Base-by-base conservation (phyloP, 805 yeast genomes). In the Cyberlindnera misumaiensis region DNA sequence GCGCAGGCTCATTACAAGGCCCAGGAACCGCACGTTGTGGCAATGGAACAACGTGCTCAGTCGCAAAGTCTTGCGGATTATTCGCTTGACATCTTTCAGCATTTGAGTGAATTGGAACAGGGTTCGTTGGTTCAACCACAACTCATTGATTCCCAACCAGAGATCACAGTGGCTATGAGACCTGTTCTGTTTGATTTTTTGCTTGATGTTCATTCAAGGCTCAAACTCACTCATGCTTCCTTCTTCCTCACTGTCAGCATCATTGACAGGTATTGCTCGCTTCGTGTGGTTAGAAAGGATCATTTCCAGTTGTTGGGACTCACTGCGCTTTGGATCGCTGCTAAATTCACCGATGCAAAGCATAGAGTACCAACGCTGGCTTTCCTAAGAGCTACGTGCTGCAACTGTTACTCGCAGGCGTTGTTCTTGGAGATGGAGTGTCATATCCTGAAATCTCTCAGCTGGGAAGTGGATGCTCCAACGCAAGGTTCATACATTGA, bases 241-340 rank as follows among this genome's bases (percentile, higher is more conserved):
- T 71, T 81, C 59, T 83, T 67, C 56, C 70, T 75, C 54, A 75
- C 83, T 46, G 74, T 82, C 45, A 78, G 78, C 51, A 72, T 88
- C 44, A 72, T 89, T 42, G 96, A 89, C 58, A 73, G 96, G 41
- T 90, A 89, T 63, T 82, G 93, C 55, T 80, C 94, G 34, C 76
- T 77, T 48, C 72, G 95, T 47, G 75, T 85, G 17, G 87, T 87
- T 7, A 76, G 83, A 57, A 75, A 82, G 47, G 84, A 83, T 44
- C 94, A 87, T 55, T 80, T 83, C 55, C 97, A 88, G 62, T 68
- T 89, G 38, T 76, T 89, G 20, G 95, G 94, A 22, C 76, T 94
- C 47, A 80, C 94, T 2, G 80, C 95, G 22, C 62, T 89, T 37
- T 90, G 97, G 97, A 75, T 90, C 14, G 88, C 95, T 3, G 73